phyloP scores from a whole-genome alignment of 164 flowering plant genomes.

The Vitis cinerea region DNA sequence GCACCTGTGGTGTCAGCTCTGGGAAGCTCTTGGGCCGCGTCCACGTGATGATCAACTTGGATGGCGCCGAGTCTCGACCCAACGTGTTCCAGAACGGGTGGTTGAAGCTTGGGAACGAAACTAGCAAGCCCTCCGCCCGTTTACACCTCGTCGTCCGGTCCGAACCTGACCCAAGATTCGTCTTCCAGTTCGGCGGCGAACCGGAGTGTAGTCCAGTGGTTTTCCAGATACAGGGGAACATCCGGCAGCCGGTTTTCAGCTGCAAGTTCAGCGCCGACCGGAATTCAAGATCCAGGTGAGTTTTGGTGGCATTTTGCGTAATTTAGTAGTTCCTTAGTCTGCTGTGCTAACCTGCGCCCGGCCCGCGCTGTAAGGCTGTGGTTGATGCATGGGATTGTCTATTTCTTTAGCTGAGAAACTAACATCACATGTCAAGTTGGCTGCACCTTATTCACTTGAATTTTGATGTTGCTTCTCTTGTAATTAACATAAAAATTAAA shows the following conservation, averaged over 20 bases:
- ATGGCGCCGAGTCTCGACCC: slow-evolving; percentile 33
- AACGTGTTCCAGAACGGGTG: slow-evolving; percentile 71
- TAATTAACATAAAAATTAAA: not conserved
- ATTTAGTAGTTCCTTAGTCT: not conserved
- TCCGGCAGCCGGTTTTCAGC: slow-evolving; percentile 92
- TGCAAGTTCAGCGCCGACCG: slow-evolving; percentile 94
- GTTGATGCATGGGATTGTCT: not conserved
- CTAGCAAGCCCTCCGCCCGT: slow-evolving; percentile 42
- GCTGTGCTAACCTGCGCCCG: slow-evolving; percentile 7
- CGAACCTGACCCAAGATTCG: slow-evolving; percentile 89
- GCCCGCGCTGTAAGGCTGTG: not conserved
- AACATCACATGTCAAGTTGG: slow-evolving; percentile 9
- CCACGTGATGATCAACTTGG: slow-evolving; percentile 37
- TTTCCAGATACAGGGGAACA: slow-evolving; percentile 80
- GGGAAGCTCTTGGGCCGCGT: slow-evolving; percentile 67
- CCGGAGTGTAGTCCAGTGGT: slow-evolving; percentile 98
- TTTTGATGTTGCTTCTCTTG: not conserved
- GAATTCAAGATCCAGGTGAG: slow-evolving; percentile 70
- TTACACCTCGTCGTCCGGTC: slow-evolving; percentile 71
- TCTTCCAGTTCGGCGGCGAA: slow-evolving; percentile 93
- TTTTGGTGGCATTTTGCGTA: not conserved
- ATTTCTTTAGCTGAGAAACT: not conserved
- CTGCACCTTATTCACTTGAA: not conserved
- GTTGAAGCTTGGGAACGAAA: slow-evolving; percentile 55
- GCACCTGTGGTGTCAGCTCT: slow-evolving; percentile 53